Evolutionary conservation across 1,139 yeast genomes (phyloP).

Genomic region (Protomyces inundatus): DNA sequence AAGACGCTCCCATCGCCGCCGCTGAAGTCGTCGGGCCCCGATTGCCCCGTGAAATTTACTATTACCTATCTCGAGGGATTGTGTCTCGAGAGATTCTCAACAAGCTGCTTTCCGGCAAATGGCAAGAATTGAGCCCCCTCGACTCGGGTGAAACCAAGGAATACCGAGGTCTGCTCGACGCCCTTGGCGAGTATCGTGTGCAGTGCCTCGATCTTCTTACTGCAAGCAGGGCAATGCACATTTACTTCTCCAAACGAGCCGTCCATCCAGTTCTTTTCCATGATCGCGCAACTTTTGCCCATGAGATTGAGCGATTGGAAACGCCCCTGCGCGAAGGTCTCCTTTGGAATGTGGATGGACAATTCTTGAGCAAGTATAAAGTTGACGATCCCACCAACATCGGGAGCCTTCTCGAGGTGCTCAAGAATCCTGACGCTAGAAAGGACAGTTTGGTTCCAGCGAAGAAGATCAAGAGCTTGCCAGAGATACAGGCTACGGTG

Average conservation of each 20-base stretch:
- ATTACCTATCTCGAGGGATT: slow-evolving; percentile 75
- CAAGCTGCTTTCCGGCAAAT: slow-evolving; percentile 60
- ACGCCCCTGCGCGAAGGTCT: slow-evolving; percentile 43
- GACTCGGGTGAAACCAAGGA: slow-evolving; percentile 50
- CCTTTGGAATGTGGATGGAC: slow-evolving; percentile 38
- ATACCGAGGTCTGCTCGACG: slow-evolving; percentile 54
- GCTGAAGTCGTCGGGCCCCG: slow-evolving; percentile 81
- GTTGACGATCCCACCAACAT: background rate
- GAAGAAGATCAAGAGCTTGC: slow-evolving; percentile 41
- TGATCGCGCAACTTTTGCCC: slow-evolving; percentile 12
- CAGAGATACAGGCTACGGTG: slow-evolving; percentile 58
- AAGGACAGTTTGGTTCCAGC: background rate
- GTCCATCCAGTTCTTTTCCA: slow-evolving; percentile 8
- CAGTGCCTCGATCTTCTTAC: slow-evolving; percentile 57
- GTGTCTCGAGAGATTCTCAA: slow-evolving; percentile 62
- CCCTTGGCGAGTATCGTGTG: slow-evolving; percentile 51
- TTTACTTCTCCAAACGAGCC: slow-evolving; percentile 65
- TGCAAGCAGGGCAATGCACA: slow-evolving; percentile 60
- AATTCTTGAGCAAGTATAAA: slow-evolving; percentile 6
- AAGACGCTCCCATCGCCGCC: slow-evolving; percentile 62
- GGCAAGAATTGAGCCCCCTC: slow-evolving; percentile 62
- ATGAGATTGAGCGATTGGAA: slow-evolving; percentile 18
- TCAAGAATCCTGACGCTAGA: slow-evolving; percentile 30
- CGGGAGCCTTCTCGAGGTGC: slow-evolving; percentile 34
- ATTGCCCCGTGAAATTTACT: slow-evolving; percentile 78